Evolutionary conservation across 2,329 filamentous ascomycete species (phyloP).

Genomic region (Aurifilum marmelostoma): DNA sequence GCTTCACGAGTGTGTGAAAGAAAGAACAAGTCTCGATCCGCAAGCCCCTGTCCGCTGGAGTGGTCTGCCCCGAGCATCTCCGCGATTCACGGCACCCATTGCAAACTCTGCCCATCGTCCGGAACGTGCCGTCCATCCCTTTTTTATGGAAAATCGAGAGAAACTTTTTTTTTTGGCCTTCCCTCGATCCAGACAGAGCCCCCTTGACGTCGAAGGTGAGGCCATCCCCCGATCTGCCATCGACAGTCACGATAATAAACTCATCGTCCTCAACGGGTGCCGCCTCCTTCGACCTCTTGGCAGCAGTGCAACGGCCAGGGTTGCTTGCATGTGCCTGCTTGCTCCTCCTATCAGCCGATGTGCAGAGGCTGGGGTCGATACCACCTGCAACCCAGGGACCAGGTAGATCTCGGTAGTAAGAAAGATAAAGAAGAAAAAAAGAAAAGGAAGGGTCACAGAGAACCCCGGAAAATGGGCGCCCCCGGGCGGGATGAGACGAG

Average conservation of each 20-base stretch:
- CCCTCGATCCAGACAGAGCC: background rate
- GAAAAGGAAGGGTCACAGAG: background rate
- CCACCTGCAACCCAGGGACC: background rate
- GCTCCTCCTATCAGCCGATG: background rate
- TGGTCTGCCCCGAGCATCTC: background rate
- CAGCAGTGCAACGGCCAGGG: background rate
- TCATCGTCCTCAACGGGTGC: too few relatives aligned
- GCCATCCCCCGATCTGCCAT: background rate
- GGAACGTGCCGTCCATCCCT: too few relatives aligned
- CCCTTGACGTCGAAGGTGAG: background rate
- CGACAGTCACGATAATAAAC: background rate
- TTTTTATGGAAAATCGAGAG: background rate
- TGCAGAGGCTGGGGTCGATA: background rate
- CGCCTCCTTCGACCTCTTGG: too few relatives aligned
- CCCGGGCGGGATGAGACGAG: too few relatives aligned
- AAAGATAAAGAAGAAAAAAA: background rate
- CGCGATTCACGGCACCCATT: background rate
- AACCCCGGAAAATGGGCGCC: too few relatives aligned
- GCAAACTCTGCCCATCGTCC: background rate
- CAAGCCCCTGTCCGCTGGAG: background rate
- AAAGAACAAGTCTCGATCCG: background rate
- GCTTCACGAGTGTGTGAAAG: background rate
- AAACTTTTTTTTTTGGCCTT: background rate
- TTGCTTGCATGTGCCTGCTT: background rate
- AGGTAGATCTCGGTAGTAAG: background rate